These are phyloP conservation scores for Biscogniauxia marginata DNA, from an alignment of 2,329 filamentous ascomycete genomes.

Conservation along the genomic window DNA sequence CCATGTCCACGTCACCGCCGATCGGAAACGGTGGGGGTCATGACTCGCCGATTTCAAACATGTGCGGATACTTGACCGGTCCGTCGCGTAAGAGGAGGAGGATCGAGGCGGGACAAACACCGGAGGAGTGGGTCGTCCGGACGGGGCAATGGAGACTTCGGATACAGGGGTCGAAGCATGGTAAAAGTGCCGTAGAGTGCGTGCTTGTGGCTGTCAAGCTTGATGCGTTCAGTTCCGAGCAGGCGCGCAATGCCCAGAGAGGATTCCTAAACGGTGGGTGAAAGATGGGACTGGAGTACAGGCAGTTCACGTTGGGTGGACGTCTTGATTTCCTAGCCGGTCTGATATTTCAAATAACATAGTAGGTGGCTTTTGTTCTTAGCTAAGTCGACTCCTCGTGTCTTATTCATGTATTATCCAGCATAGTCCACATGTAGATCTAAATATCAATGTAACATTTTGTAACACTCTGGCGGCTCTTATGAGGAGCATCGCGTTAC, in stretches of 20 bases:
- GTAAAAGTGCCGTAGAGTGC: constrained; percentile 62
- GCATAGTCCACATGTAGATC: too few species aligned
- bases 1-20: constrained; percentile 34
- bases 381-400: too few species aligned
- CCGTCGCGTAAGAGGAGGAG: constrained; percentile 48
- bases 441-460: too few species aligned
- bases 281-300: not conserved
- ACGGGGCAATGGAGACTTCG: constrained; percentile 71
- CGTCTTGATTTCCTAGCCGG: too few species aligned
- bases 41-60: constrained; percentile 34
- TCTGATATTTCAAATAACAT: too few species aligned
- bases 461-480: too few species aligned
- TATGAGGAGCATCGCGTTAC: too few species aligned
- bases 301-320: too few species aligned
- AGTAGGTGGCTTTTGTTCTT: too few species aligned
- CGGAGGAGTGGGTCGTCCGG: constrained; percentile 60
- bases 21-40: constrained; percentile 31
- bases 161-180: constrained; percentile 53
- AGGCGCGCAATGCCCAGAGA: constrained; percentile 62
- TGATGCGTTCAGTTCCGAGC: constrained; percentile 67
- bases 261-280: constrained; percentile 53
- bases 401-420: too few species aligned
- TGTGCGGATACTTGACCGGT: constrained; percentile 25
- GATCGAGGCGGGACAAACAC: constrained; percentile 34
- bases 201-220: constrained; percentile 74